These are phyloP conservation scores for Xylaria intraflava DNA, from an alignment of 495 filamentous ascomycete genomes.

Conservation along the genomic window DNA sequence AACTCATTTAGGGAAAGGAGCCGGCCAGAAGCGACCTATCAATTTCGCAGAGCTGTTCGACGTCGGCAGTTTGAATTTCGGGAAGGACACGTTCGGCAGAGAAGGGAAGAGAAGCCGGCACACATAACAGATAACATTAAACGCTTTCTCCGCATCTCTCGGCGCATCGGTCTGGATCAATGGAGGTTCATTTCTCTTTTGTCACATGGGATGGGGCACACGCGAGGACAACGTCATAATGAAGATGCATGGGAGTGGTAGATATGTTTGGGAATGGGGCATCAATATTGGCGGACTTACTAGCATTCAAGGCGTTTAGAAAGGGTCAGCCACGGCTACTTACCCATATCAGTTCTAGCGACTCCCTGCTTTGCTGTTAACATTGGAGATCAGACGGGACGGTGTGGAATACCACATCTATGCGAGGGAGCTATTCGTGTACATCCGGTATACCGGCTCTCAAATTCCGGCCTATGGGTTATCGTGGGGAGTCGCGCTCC, in stretches of 20 bases:
- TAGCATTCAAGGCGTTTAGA: conserved; percentile 10
- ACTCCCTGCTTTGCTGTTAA: conserved; percentile 7
- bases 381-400: neutral
- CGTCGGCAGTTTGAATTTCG: conserved; percentile 57
- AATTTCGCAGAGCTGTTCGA: conserved; percentile 79
- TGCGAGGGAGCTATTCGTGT: neutral
- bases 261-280: conserved; percentile 2
- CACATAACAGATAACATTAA: conserved; percentile 34
- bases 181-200: neutral
- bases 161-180: conserved; percentile 7
- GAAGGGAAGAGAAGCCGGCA: conserved; percentile 67
- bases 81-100: conserved; percentile 59
- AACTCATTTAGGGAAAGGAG: conserved; percentile 44
- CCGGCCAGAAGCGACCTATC: conserved; percentile 73
- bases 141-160: conserved; percentile 1
- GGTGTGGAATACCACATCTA: too few species aligned
- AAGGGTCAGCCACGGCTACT: conserved; percentile 3
- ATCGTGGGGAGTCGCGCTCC: neutral
- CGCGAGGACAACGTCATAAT: neutral
- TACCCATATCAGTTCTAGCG: neutral
- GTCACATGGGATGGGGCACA: neutral
- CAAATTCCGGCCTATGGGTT: neutral
- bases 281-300: neutral
- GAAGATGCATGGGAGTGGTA: conserved; percentile 4
- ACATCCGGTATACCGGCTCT: neutral